Conservation (phyloP, 148 eudicot species). For the Spergularia bocconei region DNA sequence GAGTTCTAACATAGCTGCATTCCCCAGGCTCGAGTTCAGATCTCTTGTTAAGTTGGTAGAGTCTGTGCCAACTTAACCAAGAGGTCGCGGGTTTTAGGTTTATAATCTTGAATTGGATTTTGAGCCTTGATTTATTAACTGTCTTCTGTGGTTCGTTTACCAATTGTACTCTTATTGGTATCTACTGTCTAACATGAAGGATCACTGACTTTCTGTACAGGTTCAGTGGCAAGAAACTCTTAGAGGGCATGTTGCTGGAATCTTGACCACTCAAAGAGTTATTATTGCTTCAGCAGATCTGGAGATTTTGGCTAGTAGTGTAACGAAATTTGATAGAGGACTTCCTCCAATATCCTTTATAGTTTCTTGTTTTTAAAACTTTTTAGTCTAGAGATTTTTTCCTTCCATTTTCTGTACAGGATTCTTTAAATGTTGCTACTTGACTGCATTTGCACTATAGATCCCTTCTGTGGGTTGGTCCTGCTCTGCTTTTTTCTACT, state of each 20-base stretch:
- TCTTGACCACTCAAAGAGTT: constrained; percentile 85
- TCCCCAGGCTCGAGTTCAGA: no score
- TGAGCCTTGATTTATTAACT: not conserved
- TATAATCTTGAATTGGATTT: not conserved
- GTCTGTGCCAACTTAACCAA: no score
- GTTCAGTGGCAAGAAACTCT: constrained; percentile 98
- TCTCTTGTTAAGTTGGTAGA: no score
- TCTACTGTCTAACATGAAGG: constrained; percentile 9
- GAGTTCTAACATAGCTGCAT: no score
- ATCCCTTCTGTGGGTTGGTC: constrained; percentile 98
- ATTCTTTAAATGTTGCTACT: constrained; percentile 32
- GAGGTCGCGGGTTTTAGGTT: not conserved
- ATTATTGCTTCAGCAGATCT: constrained; percentile 87
- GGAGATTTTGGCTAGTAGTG: constrained; percentile 78
- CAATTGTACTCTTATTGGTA: not conserved
- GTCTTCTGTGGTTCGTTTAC: not conserved
- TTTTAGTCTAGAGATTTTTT: not conserved
- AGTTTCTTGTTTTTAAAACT: constrained; percentile 11
- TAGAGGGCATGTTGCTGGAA: constrained; percentile 90
- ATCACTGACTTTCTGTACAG: constrained; percentile 38
- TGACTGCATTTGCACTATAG: constrained; percentile 68
- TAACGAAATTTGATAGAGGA: constrained; percentile 85
- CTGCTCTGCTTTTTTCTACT: constrained; percentile 91
- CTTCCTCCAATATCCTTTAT: constrained; percentile 94
- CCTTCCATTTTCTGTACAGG: constrained; percentile 2